These are phyloP conservation scores for Pichia sp. DNA, from an alignment of 1,139 yeast species.

Conservation along the genomic window DNA sequence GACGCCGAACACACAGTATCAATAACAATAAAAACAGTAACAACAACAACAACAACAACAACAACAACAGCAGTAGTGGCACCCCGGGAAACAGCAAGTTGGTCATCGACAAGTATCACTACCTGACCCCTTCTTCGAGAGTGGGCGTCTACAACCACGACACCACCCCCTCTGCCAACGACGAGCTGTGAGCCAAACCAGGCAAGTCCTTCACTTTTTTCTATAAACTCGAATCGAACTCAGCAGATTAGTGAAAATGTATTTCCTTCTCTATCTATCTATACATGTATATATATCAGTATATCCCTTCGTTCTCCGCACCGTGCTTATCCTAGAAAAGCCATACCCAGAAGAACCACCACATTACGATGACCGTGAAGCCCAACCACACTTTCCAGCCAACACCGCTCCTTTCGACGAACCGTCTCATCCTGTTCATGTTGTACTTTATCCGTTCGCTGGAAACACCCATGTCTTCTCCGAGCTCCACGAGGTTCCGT, in stretches of 20 bases:
- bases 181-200: too few species aligned
- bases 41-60: background rate
- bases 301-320: background rate
- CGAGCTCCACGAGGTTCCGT: slow-evolving; percentile 54
- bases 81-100: slow-evolving; percentile 4
- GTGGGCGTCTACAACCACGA: slow-evolving; percentile 16
- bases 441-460: slow-evolving; percentile 56
- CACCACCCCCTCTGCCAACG: background rate
- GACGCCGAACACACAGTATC: background rate
- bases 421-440: slow-evolving; percentile 66
- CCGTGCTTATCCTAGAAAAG: slow-evolving; percentile 38
- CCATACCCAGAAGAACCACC: slow-evolving; percentile 86
- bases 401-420: slow-evolving; percentile 82
- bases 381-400: slow-evolving; percentile 75
- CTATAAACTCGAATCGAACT: too few species aligned
- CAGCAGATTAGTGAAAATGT: too few species aligned
- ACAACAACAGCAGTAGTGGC: background rate
- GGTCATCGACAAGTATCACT: slow-evolving; percentile 16
- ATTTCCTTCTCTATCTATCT: too few species aligned
- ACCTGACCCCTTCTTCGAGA: slow-evolving; percentile 18
- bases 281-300: background rate
- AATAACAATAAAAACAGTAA: background rate
- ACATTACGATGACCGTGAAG: slow-evolving; percentile 56
- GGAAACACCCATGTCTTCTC: slow-evolving; percentile 40
- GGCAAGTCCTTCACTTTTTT: too few species aligned